phyloP scores from a whole-genome alignment of 495 filamentous ascomycete species.

The Pseudevernia furfuracea region DNA sequence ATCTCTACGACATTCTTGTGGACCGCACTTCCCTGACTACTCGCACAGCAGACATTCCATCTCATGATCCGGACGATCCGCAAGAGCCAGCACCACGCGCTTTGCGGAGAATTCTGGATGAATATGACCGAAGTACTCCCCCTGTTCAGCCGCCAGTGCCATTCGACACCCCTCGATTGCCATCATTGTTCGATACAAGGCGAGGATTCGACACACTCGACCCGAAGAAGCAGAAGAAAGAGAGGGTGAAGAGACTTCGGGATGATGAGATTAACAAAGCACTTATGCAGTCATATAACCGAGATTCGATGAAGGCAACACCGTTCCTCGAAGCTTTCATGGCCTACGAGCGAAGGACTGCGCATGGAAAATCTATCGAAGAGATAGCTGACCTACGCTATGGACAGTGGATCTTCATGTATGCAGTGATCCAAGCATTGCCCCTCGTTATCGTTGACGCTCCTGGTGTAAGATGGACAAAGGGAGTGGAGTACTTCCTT shows the following conservation, averaged over 20 bases:
- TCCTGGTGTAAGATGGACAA: conserved; percentile 62
- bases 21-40: conserved; percentile 57
- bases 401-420: conserved; percentile 93
- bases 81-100: conserved; percentile 43
- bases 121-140: conserved; percentile 81
- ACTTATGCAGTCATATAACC: conserved; percentile 68
- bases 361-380: conserved; percentile 58
- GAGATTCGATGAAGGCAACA: conserved; percentile 54
- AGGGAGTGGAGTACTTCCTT: conserved; percentile 94
- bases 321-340: conserved; percentile 73
- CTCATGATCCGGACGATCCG: conserved; percentile 34
- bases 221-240: conserved; percentile 60
- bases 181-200: conserved; percentile 54
- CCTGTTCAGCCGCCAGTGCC: conserved; percentile 88
- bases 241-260: conserved; percentile 61
- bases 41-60: conserved; percentile 32
- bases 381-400: conserved; percentile 71
- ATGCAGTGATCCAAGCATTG: conserved; percentile 80
- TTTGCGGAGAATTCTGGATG: conserved; percentile 66
- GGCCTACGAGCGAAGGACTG: conserved; percentile 71
- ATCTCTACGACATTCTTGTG: conserved; percentile 81
- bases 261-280: conserved; percentile 67
- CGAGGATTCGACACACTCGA: conserved; percentile 54
- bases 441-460: conserved; percentile 88
- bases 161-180: conserved; percentile 78